Conservation (phyloP, 192 early-diverging fungal species). For the Coemansia sp. region DNA sequence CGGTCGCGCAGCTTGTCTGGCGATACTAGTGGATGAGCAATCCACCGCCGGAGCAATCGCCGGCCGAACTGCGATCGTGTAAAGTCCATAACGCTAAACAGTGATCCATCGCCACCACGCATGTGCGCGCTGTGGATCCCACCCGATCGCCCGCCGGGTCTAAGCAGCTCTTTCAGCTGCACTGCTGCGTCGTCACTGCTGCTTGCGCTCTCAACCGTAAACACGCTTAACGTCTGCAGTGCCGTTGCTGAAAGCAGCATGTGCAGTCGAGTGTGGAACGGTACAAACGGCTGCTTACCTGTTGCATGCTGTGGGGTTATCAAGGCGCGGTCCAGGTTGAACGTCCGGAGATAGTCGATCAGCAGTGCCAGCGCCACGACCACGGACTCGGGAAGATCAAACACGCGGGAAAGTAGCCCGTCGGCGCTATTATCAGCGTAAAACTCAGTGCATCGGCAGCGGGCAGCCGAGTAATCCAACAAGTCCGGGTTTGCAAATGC, state of each 20-base stretch:
- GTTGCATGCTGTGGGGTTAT: conserved; percentile 52
- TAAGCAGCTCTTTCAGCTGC: conserved; percentile 16
- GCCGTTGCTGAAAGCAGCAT: conserved; percentile 89
- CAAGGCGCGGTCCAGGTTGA: conserved; percentile 37
- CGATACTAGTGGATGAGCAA: conserved; percentile 81
- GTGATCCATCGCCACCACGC: conserved; percentile 61
- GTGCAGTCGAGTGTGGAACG: conserved; percentile 67
- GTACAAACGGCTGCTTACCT: conserved; percentile 73
- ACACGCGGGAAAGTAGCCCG: conserved; percentile 27
- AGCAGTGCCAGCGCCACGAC: conserved; percentile 22
- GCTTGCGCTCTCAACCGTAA: conserved; percentile 67
- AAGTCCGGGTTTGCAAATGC: conserved; percentile 15
- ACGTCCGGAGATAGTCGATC: conserved; percentile 50
- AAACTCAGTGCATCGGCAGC: conserved; percentile 19
- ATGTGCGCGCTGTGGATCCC: conserved; percentile 16
- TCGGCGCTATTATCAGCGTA: conserved; percentile 1
- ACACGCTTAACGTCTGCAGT: conserved; percentile 83
- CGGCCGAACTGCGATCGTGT: conserved; percentile 90
- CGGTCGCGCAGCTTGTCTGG: conserved; percentile 63
- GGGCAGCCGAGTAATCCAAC: conserved; percentile 4
- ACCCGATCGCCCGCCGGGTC: conserved; percentile 3
- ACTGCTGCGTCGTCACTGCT: conserved; percentile 4
- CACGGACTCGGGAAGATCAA: conserved; percentile 20
- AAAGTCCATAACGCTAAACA: conserved; percentile 78
- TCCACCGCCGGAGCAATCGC: conserved; percentile 72